Evolutionary conservation across 2,329 filamentous ascomycete species (phyloP).

Genomic region (Paraconiothyrium brasiliense): DNA sequence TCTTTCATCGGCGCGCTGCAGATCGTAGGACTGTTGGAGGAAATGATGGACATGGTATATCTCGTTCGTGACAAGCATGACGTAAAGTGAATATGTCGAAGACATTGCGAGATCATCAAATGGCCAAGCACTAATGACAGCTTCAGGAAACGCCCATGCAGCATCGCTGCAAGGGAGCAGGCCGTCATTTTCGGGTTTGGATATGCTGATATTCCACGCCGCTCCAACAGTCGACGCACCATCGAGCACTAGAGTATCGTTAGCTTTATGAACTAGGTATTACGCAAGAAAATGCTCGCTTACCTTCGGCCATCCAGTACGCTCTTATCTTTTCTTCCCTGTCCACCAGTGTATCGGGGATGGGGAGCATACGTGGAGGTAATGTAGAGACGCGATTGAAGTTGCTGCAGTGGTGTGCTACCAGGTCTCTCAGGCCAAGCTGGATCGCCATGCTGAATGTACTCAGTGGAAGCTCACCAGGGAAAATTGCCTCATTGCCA

Average conservation of each 20-base stretch:
- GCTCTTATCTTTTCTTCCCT: conserved; percentile 48
- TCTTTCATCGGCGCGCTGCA: conserved; percentile 30
- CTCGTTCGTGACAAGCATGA: conserved; percentile 36
- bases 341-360: conserved; percentile 42
- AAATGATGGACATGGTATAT: conserved; percentile 37
- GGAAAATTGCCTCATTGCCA: not conserved
- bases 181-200: conserved; percentile 24
- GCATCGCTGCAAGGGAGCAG: conserved; percentile 39
- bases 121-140: conserved; percentile 30
- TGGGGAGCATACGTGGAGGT: conserved; percentile 36
- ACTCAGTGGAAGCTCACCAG: conserved; percentile 3
- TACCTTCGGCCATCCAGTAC: conserved; percentile 50
- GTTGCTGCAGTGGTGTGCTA: conserved; percentile 40
- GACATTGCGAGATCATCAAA: conserved; percentile 31
- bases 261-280: not conserved
- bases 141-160: conserved; percentile 36
- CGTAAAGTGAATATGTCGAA: conserved; percentile 35
- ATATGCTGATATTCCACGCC: conserved; percentile 37
- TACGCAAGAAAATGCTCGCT: not conserved
- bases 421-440: conserved; percentile 40
- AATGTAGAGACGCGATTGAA: conserved; percentile 39
- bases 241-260: conserved; percentile 36
- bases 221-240: conserved; percentile 45
- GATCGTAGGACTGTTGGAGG: conserved; percentile 36
- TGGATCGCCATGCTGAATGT: conserved; percentile 38